Evolutionary conservation across 306 rosid species (phyloP).

Genomic region (Acacia confusa): DNA sequence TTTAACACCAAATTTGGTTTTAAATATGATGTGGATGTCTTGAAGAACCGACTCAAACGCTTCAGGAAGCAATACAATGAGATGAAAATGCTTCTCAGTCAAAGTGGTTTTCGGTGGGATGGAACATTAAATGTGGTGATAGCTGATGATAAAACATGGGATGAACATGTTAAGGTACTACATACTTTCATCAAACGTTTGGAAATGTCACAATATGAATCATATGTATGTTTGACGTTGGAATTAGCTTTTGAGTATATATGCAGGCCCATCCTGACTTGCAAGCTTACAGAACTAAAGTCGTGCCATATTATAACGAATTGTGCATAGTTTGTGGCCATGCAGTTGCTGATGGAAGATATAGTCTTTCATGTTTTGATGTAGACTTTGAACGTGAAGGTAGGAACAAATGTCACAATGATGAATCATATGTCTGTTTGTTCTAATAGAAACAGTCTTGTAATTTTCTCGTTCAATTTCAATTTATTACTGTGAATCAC

Average conservation of each 20-base stretch:
- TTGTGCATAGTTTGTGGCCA: constrained; percentile 59
- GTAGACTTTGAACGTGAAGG: constrained; percentile 36
- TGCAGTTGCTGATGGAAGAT: constrained; percentile 68
- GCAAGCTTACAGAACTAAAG: constrained; percentile 39
- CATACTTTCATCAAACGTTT: not conserved
- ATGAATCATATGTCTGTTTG: not conserved
- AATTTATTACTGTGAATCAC: not conserved
- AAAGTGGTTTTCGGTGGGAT: constrained; percentile 55
- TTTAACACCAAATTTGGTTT: constrained; percentile 54
- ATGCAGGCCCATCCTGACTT: constrained; percentile 58
- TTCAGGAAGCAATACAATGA: constrained; percentile 62
- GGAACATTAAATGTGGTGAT: constrained; percentile 35
- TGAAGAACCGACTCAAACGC: constrained; percentile 57
- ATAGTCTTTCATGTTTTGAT: constrained; percentile 60
- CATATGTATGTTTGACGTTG: constrained; percentile 4
- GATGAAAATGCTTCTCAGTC: constrained; percentile 44
- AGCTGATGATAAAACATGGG: constrained; percentile 35
- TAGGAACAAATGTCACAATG: constrained; percentile 4
- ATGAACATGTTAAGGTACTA: constrained; percentile 47
- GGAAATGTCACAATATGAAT: not conserved
- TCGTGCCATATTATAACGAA: constrained; percentile 43
- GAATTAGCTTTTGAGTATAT: constrained; percentile 25
- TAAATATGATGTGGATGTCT: constrained; percentile 50
- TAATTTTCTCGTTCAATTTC: not conserved
- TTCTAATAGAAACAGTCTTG: not conserved